Conservation (phyloP, 768 basidiomycete genomes). For the Stropharia rugosoannulata region DNA sequence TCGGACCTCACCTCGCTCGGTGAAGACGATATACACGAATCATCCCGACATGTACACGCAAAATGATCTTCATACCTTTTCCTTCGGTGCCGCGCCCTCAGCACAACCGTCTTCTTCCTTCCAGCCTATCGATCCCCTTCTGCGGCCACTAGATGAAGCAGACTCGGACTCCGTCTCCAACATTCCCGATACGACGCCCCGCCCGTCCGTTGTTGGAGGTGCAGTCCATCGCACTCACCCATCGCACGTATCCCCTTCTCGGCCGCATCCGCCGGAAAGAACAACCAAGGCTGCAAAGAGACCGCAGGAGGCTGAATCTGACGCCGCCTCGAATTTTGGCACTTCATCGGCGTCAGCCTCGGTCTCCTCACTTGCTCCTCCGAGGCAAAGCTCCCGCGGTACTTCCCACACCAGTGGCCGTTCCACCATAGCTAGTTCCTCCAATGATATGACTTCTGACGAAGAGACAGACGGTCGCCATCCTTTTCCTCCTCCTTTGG, state of each 20-base stretch:
- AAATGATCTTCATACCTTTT: slow-evolving; percentile 45
- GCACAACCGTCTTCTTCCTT: slow-evolving; percentile 26
- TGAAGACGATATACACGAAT: slow-evolving; percentile 14
- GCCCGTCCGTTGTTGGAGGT: slow-evolving; percentile 45
- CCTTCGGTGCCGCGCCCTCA: slow-evolving; percentile 42
- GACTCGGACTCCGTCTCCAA: slow-evolving; percentile 36
- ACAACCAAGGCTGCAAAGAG: slow-evolving; percentile 11
- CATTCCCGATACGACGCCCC: slow-evolving; percentile 46
- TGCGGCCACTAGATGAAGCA: slow-evolving; percentile 27
- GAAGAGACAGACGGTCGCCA: slow-evolving; percentile 36
- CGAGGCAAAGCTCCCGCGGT: slow-evolving; percentile 24
- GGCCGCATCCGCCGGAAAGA: slow-evolving; percentile 5
- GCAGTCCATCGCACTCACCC: slow-evolving; percentile 29
- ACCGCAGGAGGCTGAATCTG: slow-evolving; percentile 23
- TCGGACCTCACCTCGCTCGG: slow-evolving; percentile 10
- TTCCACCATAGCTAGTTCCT: slow-evolving; percentile 33
- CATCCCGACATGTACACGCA: slow-evolving; percentile 37
- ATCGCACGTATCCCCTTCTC: slow-evolving; percentile 24
- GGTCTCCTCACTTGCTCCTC: slow-evolving; percentile 39
- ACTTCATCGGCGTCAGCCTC: slow-evolving; percentile 45
- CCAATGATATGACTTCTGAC: slow-evolving; percentile 32
- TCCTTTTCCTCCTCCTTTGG: slow-evolving; percentile 23
- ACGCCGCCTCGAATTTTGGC: slow-evolving; percentile 51
- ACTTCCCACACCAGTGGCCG: slow-evolving; percentile 22
- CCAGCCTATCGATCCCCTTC: slow-evolving; percentile 36